Evolutionary conservation across 2,329 filamentous ascomycete species (phyloP), one percentile per base, ranked within the genome.

Genomic region (Xylariaceae sp.): DNA sequence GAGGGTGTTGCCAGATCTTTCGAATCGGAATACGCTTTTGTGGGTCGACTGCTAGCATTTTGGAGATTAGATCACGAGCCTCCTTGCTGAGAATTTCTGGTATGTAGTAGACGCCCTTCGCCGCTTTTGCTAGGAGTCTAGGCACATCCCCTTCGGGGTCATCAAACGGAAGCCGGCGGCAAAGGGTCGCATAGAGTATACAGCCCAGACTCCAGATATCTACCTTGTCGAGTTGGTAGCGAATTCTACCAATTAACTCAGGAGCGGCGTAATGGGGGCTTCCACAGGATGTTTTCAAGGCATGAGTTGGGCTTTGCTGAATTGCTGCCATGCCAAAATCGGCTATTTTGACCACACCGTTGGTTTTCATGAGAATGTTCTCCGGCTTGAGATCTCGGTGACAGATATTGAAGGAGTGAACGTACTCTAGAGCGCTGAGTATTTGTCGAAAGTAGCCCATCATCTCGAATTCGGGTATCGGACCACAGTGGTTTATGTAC

Each of bases 281-380:
- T 17, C 95, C 95, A 68, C 95, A 99, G 4, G 94, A 92, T 1
- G 95, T 98, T 54, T 86, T 90, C 24, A 99, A 83, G 70, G 88
- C 87, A 64, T 92, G 88, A 7, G 87, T 88, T 21, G 86, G 83
- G 3, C 90, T 90, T 72, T 98, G 94, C 62, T 88, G 86, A 37
- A 98, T 80, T 3, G 94, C 94, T 40, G 95, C 95, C 93, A 99
- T 97, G 37, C 95, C 94, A 73, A 99, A 99, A 73, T 99, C 95
- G 48, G 94, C 94, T 67, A 99, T 87, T 76, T 98, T 99, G 73
- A 98, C 87, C 56, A 90, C 87, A 50, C 88, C 83, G 43, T 88
- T 79, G 3, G 80, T 79, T 55, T 92, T 92, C 47, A 99, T 82
- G 16, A 99, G 81, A 41, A 99, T 97, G 68, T 99, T 99, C 75